These are phyloP conservation scores for Saussurea involucrata DNA, from an alignment of 129 eudicot genomes.

Conservation along the genomic window DNA sequence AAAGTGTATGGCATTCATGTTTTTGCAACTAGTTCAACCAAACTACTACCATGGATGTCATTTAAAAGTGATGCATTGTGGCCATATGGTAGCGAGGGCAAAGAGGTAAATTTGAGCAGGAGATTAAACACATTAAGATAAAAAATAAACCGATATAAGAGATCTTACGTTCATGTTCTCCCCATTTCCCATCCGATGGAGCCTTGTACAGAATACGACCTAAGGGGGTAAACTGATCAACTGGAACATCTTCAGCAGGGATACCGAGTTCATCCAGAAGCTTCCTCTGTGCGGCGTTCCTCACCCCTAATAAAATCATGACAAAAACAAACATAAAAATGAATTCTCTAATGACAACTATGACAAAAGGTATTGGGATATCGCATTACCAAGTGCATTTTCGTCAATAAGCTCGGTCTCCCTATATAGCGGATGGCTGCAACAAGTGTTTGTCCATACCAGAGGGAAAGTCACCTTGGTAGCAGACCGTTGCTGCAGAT, in stretches of 20 bases:
- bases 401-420: slow-evolving; percentile 89
- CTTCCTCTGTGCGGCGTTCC: slow-evolving; percentile 99
- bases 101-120: too few species aligned
- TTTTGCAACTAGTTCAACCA: too few species aligned
- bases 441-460: slow-evolving; percentile 99
- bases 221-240: slow-evolving; percentile 74
- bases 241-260: slow-evolving; percentile 87
- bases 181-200: slow-evolving; percentile 99
- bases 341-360: not conserved
- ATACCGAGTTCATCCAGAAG: slow-evolving; percentile 96
- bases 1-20: too few species aligned
- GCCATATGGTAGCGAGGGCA: too few species aligned
- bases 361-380: not conserved
- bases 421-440: slow-evolving; percentile 89
- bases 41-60: too few species aligned
- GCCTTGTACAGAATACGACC: slow-evolving; percentile 96
- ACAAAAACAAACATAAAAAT: not conserved
- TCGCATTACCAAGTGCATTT: slow-evolving; percentile 54
- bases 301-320: slow-evolving; percentile 46
- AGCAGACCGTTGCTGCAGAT: slow-evolving; percentile 87
- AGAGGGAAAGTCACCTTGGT: slow-evolving; percentile 93
- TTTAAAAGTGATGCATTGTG: too few species aligned
- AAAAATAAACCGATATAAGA: not conserved
- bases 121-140: too few species aligned
- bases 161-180: slow-evolving; percentile 91